Base-by-base conservation (phyloP, 2,329 filamentous ascomycete species). In the Cladobotryum protrusum region DNA sequence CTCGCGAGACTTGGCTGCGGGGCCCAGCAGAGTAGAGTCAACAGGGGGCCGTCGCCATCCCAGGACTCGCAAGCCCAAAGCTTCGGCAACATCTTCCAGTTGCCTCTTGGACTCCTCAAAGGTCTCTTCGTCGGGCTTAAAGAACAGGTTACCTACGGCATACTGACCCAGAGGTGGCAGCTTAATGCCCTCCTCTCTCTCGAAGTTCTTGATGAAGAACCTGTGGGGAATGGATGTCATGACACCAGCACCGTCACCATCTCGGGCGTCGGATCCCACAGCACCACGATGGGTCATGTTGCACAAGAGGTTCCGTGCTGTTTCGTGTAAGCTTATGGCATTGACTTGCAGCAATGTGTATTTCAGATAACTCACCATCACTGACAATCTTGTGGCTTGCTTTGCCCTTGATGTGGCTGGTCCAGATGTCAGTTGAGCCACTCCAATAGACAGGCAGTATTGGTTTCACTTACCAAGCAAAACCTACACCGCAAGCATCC, bases 211-310 rank as follows among this genome's bases (percentile, higher is more conserved):
- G 67, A 96, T 78, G 70, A 99, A 97, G 77, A 99, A 97, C 72
- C 86, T 90, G 77, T 97, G 92, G 53, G 93, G 93, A 63, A 99
- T 96, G 53, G 91, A 96, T 59, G 92, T 97, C 93, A 99, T 99
- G 66, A 97, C 92, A 81, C 93, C 93, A 63, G 93, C 93, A 69
- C 93, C 93, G 69, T 99, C 93, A 68, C 93, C 93, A 68, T 99
- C 93, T 77, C 93, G 87, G 65, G 90, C 90, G 77, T 99, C 93
- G 54, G 93, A 97, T 61, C 93, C 93, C 62, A 97, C 92, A 57
- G 93, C 93, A 78, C 93, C 93, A 69, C 93, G 87, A 78, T 99
- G 93, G 78, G 93, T 97, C 93, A 99, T 99, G 81, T 99, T 97
- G 80, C 93, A 99, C 56, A 99, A 84, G 55, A 99, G 79, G 72